Percentiles rank a stretch among this genome's conserved stretches.
Evolutionary conservation across 2,329 filamentous ascomycete species (phyloP).

Genomic region (Aspergillus neotritici): DNA sequence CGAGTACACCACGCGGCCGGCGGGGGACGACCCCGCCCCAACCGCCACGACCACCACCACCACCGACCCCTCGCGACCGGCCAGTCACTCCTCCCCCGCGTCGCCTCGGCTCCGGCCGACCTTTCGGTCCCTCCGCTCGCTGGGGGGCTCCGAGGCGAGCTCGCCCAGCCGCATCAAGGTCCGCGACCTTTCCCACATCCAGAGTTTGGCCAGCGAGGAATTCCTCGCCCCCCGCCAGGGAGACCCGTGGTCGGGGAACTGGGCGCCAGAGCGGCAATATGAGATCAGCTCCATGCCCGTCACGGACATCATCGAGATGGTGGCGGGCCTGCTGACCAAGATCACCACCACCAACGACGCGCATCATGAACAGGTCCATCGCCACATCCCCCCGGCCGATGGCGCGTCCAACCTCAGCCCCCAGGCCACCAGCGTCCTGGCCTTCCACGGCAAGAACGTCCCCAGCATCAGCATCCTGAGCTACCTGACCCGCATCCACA

Average conservation of each 20-base stretch:
- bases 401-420: constrained; percentile 54
- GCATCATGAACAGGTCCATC: constrained; percentile 86
- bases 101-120: constrained; percentile 44
- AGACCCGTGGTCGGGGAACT: constrained; percentile 38
- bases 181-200: constrained; percentile 83
- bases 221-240: constrained; percentile 53
- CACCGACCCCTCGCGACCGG: constrained; percentile 21
- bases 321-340: constrained; percentile 89
- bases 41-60: too few relatives aligned
- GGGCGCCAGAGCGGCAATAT: constrained; percentile 59
- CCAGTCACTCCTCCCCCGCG: constrained; percentile 36
- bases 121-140: constrained; percentile 39
- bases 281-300: constrained; percentile 98
- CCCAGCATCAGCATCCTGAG: constrained; percentile 95
- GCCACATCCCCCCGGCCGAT: constrained; percentile 59
- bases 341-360: constrained; percentile 95
- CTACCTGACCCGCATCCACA: constrained; percentile 93
- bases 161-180: constrained; percentile 66
- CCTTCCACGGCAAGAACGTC: constrained; percentile 97
- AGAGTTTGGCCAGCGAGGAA: constrained; percentile 78
- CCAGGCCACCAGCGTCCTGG: constrained; percentile 70
- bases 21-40: constrained; percentile 18
- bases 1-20: constrained; percentile 5
- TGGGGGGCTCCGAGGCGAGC: constrained; percentile 38
- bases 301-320: constrained; percentile 97